phyloP scores from a whole-genome alignment of 257 asterid genomes.

The Dorcoceras hygrometricum region DNA sequence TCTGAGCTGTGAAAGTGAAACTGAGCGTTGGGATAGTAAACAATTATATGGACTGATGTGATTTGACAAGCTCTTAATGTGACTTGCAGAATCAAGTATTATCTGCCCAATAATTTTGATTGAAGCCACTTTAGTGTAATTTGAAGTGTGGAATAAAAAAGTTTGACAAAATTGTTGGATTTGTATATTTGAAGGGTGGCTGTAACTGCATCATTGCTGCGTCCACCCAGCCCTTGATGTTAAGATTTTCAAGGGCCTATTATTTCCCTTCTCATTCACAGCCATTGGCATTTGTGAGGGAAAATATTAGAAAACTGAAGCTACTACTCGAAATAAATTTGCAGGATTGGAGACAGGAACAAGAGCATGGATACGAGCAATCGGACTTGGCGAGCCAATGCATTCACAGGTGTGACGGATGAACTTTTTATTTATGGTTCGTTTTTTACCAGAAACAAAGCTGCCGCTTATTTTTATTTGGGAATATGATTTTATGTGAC shows the following conservation, averaged over 20 bases:
- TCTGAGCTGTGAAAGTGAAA: neutral
- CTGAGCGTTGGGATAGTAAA: neutral
- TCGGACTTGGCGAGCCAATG: constrained; percentile 51
- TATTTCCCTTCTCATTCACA: too few species aligned
- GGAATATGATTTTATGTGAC: neutral
- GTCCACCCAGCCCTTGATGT: neutral
- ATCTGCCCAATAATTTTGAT: neutral
- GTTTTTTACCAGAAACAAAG: neutral
- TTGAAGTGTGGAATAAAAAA: neutral
- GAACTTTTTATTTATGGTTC: neutral
- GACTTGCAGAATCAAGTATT: neutral
- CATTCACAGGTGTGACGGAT: constrained; percentile 34
- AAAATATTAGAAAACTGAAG: neutral
- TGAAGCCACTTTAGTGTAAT: neutral
- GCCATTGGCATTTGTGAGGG: neutral
- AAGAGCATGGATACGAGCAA: constrained; percentile 34
- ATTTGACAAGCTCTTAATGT: neutral
- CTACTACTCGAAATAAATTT: neutral
- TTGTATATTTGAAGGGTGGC: too few species aligned
- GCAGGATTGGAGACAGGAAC: constrained; percentile 42
- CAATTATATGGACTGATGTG: neutral
- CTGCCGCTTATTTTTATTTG: neutral
- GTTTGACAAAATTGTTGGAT: too few species aligned
- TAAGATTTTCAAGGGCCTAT: neutral
- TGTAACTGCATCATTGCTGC: too few species aligned